These are phyloP conservation scores for Amauroascus niger DNA, from an alignment of 2,329 filamentous ascomycete genomes.

Conservation along the genomic window DNA sequence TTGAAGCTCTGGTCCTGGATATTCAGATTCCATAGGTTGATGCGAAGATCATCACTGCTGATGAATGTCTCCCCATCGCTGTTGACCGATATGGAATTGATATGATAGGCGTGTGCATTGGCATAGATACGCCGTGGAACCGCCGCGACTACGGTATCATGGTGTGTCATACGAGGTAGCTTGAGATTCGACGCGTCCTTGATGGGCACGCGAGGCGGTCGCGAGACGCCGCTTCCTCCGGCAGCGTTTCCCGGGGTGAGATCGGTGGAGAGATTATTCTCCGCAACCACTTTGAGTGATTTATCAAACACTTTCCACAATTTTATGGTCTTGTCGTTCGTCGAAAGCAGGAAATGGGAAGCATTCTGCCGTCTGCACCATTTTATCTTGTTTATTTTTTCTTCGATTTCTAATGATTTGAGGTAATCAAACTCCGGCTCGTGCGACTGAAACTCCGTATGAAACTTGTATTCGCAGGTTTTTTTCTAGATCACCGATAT, in stretches of 20 bases:
- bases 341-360: constrained; percentile 94
- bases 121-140: constrained; percentile 94
- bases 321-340: constrained; percentile 99
- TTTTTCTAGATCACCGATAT: constrained; percentile 65
- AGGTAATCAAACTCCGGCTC: constrained; percentile 99
- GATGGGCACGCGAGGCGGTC: constrained; percentile 64
- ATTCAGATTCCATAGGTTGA: constrained; percentile 98
- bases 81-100: constrained; percentile 99
- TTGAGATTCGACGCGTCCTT: constrained; percentile 74
- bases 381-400: constrained; percentile 99
- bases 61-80: constrained; percentile 99
- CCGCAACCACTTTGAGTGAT: constrained; percentile 94
- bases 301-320: constrained; percentile 99
- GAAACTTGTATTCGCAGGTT: constrained; percentile 99
- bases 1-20: constrained; percentile 99
- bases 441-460: constrained; percentile 99
- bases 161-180: constrained; percentile 89
- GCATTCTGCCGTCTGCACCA: constrained; percentile 98
- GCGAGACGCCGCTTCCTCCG: constrained; percentile 67
- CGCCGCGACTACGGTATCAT: constrained; percentile 94
- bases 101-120: constrained; percentile 97
- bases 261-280: constrained; percentile 96
- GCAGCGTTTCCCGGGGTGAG: constrained; percentile 64
- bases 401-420: constrained; percentile 98
- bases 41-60: constrained; percentile 92